Base-by-base conservation (phyloP, 768 basidiomycete genomes). In the Leucocoprinus birnbaumii region DNA sequence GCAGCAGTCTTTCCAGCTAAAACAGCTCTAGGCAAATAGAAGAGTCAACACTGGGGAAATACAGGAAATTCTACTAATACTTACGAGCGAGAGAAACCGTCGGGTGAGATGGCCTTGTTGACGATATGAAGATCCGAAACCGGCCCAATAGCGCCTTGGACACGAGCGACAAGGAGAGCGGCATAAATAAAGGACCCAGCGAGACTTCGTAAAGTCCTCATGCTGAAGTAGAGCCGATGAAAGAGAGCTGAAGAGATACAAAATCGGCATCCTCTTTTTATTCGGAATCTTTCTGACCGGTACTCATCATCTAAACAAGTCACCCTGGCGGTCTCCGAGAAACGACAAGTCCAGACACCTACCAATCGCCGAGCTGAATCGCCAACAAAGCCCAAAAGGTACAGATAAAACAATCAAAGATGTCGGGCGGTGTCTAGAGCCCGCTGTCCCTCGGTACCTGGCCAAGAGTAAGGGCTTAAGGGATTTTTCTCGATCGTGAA, bases 21-120 rank as follows among this genome's bases (percentile, higher is more conserved):
- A 21, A 74, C 73, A 19, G 9, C 69, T 68, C 34, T 42, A 13
- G 16, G 47, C 9, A 13, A 26, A 19, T 16, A 25, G 18, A 3
- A 46, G 24, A 46, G 18, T 47, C 18, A 47, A 45, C 14, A 19
- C 7, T 8, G 10, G 31, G 16, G 10, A 25, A 14, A 31, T 13
- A 22, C 14, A 8, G 13, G 21, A 16, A 25, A 11, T 27, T 3
- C 2, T 9, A 8, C 19, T 18, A 46, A 37, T n/a, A 67, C 76
- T 46, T 41, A 75, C 74, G 72, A 67, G 56, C 78, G 70, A 60
- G 51, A 54, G 55, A 72, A 79, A 22, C 80, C 80, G 65, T 82
- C 80, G 0, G 80, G 80, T 2, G 75, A 64, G 42, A 82, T 74
- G 18, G 64, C 57, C 53, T 68, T 69, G 63, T 81, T 80, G 14